Conservation (phyloP, 345 rosid genomes). For the Euphorbia pulcherrima region DNA sequence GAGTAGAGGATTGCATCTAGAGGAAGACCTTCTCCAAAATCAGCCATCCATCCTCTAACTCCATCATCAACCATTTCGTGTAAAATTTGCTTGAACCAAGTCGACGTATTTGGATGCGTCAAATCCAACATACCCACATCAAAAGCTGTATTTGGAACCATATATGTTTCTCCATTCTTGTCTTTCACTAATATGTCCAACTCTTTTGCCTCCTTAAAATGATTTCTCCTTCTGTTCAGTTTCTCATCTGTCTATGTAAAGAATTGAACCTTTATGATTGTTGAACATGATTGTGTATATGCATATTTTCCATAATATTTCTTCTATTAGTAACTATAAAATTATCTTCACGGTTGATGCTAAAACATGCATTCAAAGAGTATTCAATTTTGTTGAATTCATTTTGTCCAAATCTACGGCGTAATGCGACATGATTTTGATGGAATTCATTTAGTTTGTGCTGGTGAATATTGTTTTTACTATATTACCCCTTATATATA, state of each 20-base stretch:
- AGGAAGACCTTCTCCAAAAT: slow-evolving; percentile 79
- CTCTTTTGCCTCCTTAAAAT: slow-evolving; percentile 57
- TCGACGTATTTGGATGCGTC: slow-evolving; percentile 57
- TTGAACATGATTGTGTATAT: background rate
- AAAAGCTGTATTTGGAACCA: slow-evolving; percentile 73
- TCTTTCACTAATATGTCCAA: slow-evolving; percentile 58
- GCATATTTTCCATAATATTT: background rate
- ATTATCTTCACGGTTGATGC: background rate
- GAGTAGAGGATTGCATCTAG: slow-evolving; percentile 57
- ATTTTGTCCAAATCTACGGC: too few species aligned
- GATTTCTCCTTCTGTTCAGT: slow-evolving; percentile 48
- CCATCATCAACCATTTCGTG: slow-evolving; percentile 66
- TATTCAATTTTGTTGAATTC: too few species aligned
- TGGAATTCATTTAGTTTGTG: too few species aligned
- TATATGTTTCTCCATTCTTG: slow-evolving; percentile 47
- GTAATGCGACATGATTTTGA: too few species aligned
- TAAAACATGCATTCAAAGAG: background rate
- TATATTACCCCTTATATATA: too few species aligned
- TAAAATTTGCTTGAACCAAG: slow-evolving; percentile 64
- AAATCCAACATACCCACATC: slow-evolving; percentile 74
- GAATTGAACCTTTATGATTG: slow-evolving; percentile 7
- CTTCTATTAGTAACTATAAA: background rate
- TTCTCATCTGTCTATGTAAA: slow-evolving; percentile 43
- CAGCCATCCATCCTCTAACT: slow-evolving; percentile 80
- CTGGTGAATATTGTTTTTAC: too few species aligned